Conservation (phyloP, 306 rosid species). For the Arachis stenosperma region DNA sequence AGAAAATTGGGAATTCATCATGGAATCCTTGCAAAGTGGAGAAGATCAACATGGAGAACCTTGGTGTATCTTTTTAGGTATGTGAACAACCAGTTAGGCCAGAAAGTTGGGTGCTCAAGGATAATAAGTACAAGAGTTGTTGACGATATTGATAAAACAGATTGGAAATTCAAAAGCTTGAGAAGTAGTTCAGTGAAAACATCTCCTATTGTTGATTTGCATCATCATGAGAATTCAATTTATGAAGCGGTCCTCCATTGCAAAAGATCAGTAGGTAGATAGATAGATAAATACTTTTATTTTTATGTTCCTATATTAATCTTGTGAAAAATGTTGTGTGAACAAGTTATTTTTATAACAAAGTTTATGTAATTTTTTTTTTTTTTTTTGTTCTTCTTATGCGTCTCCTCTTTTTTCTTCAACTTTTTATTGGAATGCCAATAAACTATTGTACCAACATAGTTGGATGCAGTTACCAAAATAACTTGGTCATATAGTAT, state of each 20-base stretch:
- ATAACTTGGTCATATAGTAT: too few relatives aligned
- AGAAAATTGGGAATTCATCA: slow-evolving; percentile 27
- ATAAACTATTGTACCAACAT: too few relatives aligned
- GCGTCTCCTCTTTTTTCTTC: too few relatives aligned
- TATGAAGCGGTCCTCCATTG: slow-evolving; percentile 74
- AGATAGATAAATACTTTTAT: too few relatives aligned
- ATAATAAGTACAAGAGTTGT: slow-evolving; percentile 47
- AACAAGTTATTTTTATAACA: too few relatives aligned
- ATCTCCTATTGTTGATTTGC: slow-evolving; percentile 42
- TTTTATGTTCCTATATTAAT: too few relatives aligned
- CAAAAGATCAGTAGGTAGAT: slow-evolving; percentile 67
- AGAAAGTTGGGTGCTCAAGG: slow-evolving; percentile 39
- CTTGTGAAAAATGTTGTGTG: too few relatives aligned
- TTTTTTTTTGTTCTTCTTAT: too few relatives aligned
- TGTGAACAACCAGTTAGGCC: slow-evolving; percentile 35
- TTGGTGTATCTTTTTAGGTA: slow-evolving; percentile 37
- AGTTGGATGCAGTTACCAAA: too few relatives aligned
- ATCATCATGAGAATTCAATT: slow-evolving; percentile 57
- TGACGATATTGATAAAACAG: slow-evolving; percentile 50
- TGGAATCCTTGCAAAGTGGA: slow-evolving; percentile 46
- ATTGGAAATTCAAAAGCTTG: slow-evolving; percentile 39
- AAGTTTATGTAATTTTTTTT: too few relatives aligned
- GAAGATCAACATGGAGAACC: slow-evolving; percentile 40
- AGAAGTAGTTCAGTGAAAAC: slow-evolving; percentile 41
- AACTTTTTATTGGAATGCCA: too few relatives aligned